Percentiles rank a stretch among this genome's conserved stretches.
Evolutionary conservation across 2,329 filamentous ascomycete genomes (phyloP).

Genomic region (Colletotrichum sp.): DNA sequence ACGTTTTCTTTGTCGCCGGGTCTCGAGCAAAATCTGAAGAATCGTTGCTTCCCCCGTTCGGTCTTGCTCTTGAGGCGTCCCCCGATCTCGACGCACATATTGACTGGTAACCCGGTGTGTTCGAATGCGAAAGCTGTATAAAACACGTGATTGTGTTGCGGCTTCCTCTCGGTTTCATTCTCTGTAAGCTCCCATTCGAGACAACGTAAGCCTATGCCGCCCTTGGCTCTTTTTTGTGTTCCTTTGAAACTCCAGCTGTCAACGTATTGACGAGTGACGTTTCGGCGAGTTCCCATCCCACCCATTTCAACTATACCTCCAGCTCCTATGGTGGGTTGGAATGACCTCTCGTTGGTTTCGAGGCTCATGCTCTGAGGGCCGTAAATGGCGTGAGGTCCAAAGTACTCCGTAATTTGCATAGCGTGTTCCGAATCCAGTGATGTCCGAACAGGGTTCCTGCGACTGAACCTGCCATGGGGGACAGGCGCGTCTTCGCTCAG

Average conservation of each 20-base stretch:
- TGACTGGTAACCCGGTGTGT: not conserved
- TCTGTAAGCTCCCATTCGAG: not conserved
- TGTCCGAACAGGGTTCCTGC: not conserved
- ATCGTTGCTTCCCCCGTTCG: not conserved
- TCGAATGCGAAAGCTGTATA: not conserved
- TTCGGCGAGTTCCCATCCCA: not conserved
- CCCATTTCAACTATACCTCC: accelerated
- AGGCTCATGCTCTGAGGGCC: not conserved
- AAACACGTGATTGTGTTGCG: not conserved
- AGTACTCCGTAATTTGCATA: not conserved
- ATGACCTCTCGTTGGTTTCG: not conserved
- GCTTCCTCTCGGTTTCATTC: not conserved
- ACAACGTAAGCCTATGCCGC: not conserved
- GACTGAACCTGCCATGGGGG: accelerated
- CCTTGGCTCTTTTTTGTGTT: not conserved
- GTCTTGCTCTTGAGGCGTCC: not conserved
- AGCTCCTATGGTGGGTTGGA: not conserved
- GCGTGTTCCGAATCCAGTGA: not conserved
- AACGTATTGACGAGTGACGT: not conserved
- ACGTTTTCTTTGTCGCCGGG: not conserved
- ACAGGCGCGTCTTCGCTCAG: not conserved
- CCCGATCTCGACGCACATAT: not conserved
- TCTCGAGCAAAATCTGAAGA: not conserved
- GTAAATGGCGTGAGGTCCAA: not conserved
- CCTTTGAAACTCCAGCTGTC: not conserved